Conservation (phyloP, 2,329 filamentous ascomycete species). For the Colletotrichum chrysophilum region DNA sequence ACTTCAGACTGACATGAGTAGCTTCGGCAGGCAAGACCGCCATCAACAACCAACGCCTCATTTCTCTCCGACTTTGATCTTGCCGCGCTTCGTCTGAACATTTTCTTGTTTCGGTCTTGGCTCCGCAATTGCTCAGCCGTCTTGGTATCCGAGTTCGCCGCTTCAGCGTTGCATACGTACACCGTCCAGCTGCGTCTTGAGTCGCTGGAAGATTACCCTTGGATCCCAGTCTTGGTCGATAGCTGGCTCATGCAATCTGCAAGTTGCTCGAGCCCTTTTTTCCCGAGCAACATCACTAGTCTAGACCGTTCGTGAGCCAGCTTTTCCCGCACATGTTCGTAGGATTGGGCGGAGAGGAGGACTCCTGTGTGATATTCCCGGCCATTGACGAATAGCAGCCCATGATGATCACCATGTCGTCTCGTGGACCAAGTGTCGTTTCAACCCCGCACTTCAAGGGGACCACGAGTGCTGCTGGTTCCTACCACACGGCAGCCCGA, state of each 20-base stretch:
- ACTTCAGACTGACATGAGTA: background rate
- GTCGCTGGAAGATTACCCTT: background rate
- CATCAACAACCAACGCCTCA: background rate
- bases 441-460: conserved; percentile 18
- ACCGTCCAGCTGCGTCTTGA: background rate
- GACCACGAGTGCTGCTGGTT: background rate
- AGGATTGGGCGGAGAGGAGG: background rate
- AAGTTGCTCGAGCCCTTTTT: background rate
- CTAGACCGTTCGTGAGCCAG: background rate
- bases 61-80: background rate
- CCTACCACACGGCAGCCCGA: background rate
- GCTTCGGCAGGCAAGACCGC: background rate
- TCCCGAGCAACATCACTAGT: background rate
- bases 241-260: background rate
- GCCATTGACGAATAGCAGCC: background rate
- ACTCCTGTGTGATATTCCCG: background rate
- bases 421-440: background rate
- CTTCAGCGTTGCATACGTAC: background rate
- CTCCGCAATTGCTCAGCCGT: background rate
- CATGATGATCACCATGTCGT: background rate
- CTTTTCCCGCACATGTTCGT: background rate
- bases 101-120: background rate
- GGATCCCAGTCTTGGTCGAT: background rate
- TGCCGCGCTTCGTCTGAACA: background rate
- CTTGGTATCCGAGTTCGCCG: background rate